phyloP scores from a whole-genome alignment of 768 basidiomycete species.

The Rhizopogon vesiculosus region DNA sequence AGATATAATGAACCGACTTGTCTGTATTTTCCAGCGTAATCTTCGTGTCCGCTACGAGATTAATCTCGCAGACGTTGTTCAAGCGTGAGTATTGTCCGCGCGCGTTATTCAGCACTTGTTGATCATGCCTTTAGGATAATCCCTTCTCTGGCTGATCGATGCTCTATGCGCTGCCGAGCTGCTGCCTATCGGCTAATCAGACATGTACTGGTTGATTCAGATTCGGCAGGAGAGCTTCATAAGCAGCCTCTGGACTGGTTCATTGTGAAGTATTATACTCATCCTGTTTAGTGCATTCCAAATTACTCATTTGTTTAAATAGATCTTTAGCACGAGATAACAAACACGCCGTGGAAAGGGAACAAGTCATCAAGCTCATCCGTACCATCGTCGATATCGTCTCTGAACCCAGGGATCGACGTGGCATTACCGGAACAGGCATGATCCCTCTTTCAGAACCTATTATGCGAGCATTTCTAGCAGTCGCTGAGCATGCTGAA shows the following conservation, averaged over 20 bases:
- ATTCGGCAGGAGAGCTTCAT: constrained; percentile 63
- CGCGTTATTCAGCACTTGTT: constrained; percentile 3
- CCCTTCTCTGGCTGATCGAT: constrained; percentile 71
- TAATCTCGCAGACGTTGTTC: constrained; percentile 61
- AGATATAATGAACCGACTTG: constrained; percentile 61
- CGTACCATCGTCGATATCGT: constrained; percentile 78
- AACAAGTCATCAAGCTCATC: constrained; percentile 89
- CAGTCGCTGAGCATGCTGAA: constrained; percentile 88
- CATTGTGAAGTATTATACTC: constrained; percentile 68
- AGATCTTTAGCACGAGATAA: constrained; percentile 85
- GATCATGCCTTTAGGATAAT: constrained; percentile 52
- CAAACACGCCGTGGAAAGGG: constrained; percentile 79
- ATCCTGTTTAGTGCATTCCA: neutral
- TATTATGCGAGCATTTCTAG: constrained; percentile 85
- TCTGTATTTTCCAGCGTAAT: constrained; percentile 61
- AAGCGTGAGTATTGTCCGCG: constrained; percentile 50
- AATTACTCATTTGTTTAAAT: constrained; percentile 10
- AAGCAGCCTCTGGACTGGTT: constrained; percentile 80
- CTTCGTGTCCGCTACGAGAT: constrained; percentile 76
- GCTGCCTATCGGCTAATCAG: constrained; percentile 82
- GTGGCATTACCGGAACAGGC: constrained; percentile 35
- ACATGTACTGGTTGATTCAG: constrained; percentile 66
- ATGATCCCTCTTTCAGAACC: constrained; percentile 64
- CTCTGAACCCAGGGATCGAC: constrained; percentile 45
- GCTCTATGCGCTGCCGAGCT: constrained; percentile 70